Evolutionary conservation across 371 early-diverging fungal genomes (phyloP).

Genomic region (Mortierella sp.): DNA sequence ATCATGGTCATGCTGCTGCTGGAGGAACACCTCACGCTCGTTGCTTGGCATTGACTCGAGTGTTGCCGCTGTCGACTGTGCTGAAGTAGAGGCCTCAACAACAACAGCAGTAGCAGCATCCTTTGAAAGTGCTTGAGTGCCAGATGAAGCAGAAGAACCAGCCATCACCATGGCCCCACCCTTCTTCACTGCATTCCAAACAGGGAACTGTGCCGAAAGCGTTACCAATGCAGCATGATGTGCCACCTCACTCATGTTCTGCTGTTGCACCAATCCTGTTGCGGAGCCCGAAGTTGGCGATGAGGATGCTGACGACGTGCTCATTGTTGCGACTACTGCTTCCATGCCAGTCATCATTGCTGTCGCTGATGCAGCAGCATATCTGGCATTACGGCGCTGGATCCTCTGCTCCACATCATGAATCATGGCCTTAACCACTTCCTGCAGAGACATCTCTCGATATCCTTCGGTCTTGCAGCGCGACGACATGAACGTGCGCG

Average conservation of each 20-base stretch:
- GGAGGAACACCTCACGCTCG: background rate
- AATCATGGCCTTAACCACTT: constrained; percentile 51
- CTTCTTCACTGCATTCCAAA: no score
- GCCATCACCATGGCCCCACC: constrained; percentile 4
- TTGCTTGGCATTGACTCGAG: background rate
- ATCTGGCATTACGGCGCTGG: constrained; percentile 28
- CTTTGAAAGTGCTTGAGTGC: no score
- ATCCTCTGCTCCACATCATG: constrained; percentile 49
- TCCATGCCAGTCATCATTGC: no score
- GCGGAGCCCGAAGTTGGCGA: background rate
- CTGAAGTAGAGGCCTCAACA: no score
- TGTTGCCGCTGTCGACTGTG: no score
- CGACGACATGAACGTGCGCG: constrained; percentile 52
- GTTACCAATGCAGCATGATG: constrained; percentile 46
- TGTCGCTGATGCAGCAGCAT: constrained; percentile 3
- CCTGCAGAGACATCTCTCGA: constrained; percentile 39
- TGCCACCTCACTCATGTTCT: constrained; percentile 44
- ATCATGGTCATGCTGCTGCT: no score
- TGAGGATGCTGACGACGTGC: constrained; percentile 3
- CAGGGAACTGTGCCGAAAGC: constrained; percentile 48
- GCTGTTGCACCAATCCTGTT: constrained; percentile 24
- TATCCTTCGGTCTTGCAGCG: constrained; percentile 48
- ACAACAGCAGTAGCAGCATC: no score
- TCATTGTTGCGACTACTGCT: no score
- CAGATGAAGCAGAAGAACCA: background rate